phyloP scores from a whole-genome alignment of 805 yeast genomes.

The Candida lessepsii region DNA sequence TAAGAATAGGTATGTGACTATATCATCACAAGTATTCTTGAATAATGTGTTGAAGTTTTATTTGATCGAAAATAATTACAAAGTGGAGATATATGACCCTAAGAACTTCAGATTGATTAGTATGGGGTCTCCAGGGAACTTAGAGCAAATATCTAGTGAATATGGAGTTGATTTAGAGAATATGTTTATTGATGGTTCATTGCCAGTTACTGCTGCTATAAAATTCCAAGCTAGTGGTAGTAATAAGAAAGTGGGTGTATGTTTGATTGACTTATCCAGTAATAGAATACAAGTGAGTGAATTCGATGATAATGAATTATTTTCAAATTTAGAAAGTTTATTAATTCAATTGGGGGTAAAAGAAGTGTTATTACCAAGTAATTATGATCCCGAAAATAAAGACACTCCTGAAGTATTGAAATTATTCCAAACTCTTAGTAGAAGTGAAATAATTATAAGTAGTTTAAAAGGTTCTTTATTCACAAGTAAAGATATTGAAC shows the following conservation, averaged over 20 bases:
- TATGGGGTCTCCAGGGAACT: constrained; percentile 87
- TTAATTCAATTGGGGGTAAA: constrained; percentile 86
- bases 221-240: constrained; percentile 35
- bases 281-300: constrained; percentile 70
- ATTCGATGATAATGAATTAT: constrained; percentile 83
- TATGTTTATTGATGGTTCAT: constrained; percentile 48
- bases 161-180: constrained; percentile 55
- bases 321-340: constrained; percentile 80
- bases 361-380: constrained; percentile 67
- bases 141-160: constrained; percentile 47
- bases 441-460: constrained; percentile 71
- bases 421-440: constrained; percentile 65
- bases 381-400: constrained; percentile 31
- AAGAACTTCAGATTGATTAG: constrained; percentile 56
- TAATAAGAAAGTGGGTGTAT: constrained; percentile 64
- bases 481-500: constrained; percentile 66
- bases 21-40: constrained; percentile 71
- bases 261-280: constrained; percentile 73
- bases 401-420: constrained; percentile 59
- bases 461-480: constrained; percentile 58
- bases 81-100: constrained; percentile 73
- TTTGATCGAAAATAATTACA: constrained; percentile 67
- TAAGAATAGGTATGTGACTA: constrained; percentile 59
- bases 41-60: constrained; percentile 61
- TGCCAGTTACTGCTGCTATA: constrained; percentile 41